Evolutionary conservation across 371 early-diverging fungal species (phyloP), one percentile per base, ranked within the genome.

Genomic region (Lichtheimia hyalospora): DNA sequence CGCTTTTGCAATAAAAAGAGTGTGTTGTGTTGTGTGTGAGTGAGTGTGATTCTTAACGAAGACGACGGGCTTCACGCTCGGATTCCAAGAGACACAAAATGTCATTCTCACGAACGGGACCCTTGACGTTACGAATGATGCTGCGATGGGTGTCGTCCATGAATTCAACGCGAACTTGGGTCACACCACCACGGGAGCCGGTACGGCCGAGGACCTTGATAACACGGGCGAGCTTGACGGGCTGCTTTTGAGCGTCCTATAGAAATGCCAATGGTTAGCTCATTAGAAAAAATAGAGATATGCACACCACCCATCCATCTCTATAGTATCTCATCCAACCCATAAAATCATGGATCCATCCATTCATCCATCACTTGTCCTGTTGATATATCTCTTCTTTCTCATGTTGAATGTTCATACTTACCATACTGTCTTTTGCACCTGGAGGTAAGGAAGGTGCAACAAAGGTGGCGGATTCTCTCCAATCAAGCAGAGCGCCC

Each of bases 111-210:
- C 96, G 93, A 69, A 98, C 97, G 74, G 98, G 98, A 55, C 98
- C 98, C 88, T 94, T 95, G 81, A 98, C 98, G 86, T 98, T 98
- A 80, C 98, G 95, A 85, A 98, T 94, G 87, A 98, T 96, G 78
- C 93, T 91, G 61, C 98, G 96, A 84, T 81, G 77, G 70, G 88
- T 77, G 72, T 96, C 96, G 82, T 96, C 96, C 84, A 96, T 87
- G 86, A 97, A 92, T 83, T 96, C 98, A 73, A 97, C 98, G 71
- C 96, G 93, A 77, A 98, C 98, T 84, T 97, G 98, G 74, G 98
- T 96, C 79, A 97, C 98, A 84, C 96, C 93, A 87, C 94, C 94
- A 75, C 98, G 96, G 77, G 98, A 98, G 78, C 98, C 98, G 67
- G 98, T 98, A 72, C 98, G 94, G 83, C 97, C 98, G 74, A 98